Percentiles rank a stretch among this genome's conserved stretches.
Conservation (phyloP, 1,284 basidiomycete species). For the Austroboletus novae-zelandiae region DNA sequence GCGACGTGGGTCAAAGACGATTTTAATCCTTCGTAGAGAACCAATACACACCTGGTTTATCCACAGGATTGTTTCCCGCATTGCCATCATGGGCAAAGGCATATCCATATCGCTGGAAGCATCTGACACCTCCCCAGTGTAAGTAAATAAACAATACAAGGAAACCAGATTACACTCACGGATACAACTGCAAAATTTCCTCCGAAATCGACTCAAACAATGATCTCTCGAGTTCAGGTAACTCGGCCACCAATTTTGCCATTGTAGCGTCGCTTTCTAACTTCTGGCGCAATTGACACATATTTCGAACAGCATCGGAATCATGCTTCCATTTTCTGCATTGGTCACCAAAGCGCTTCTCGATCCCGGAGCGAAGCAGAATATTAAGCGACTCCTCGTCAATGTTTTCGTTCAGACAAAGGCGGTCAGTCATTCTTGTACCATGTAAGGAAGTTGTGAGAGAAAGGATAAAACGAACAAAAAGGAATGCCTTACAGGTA, state of each 20-base stretch:
- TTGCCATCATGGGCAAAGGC: conserved; percentile 5
- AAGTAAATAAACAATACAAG: not conserved
- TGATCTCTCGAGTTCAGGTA: conserved; percentile 5
- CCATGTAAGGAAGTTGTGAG: not conserved
- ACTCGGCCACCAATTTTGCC: not conserved
- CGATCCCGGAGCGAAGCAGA: conserved; percentile 32
- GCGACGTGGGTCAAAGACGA: not conserved
- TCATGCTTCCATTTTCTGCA: conserved; percentile 26
- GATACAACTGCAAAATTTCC: conserved; percentile 17
- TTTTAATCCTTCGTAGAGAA: not conserved
- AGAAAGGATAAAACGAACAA: not conserved
- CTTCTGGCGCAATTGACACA: not conserved
- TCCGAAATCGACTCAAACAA: conserved; percentile 27
- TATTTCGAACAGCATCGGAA: not conserved
- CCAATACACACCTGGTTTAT: conserved; percentile 10
- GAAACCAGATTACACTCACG: conserved; percentile 18
- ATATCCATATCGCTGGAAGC: conserved; percentile 10
- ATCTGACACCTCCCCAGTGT: conserved; percentile 8
- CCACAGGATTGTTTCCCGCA: not conserved
- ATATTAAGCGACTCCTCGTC: conserved; percentile 28
- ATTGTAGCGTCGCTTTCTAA: not conserved
- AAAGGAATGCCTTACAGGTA: conserved; percentile 14
- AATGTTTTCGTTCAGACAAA: conserved; percentile 30
- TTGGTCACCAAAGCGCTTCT: conserved; percentile 20
- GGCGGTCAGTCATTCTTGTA: conserved; percentile 22